These are phyloP conservation scores for Cubamyces sp. DNA, from an alignment of 768 basidiomycete species.

Conservation along the genomic window DNA sequence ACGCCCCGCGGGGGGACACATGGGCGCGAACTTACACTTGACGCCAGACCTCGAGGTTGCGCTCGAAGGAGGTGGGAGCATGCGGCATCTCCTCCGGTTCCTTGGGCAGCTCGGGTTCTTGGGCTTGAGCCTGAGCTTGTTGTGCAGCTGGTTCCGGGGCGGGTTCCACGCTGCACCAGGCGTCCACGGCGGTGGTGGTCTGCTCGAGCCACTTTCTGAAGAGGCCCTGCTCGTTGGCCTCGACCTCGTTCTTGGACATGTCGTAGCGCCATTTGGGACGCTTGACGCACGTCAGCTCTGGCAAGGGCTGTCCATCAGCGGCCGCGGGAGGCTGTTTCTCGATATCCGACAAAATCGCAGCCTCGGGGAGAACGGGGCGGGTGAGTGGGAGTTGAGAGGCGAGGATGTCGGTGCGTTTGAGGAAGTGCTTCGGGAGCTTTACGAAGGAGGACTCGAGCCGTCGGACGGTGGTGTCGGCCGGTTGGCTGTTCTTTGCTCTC, in stretches of 20 bases:
- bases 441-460: conserved; percentile 74
- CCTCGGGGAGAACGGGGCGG: conserved; percentile 56
- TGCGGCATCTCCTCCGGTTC: conserved; percentile 47
- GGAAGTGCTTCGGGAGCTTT: conserved; percentile 58
- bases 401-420: conserved; percentile 60
- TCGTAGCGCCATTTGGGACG: conserved; percentile 88
- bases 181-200: conserved; percentile 59
- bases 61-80: conserved; percentile 82
- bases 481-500: conserved; percentile 20
- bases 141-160: conserved; percentile 7
- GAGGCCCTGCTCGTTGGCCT: conserved; percentile 84
- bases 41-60: conserved; percentile 93
- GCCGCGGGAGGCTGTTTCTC: neutral
- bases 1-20: neutral
- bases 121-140: conserved; percentile 8
- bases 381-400: conserved; percentile 55
- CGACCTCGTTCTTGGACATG: conserved; percentile 87
- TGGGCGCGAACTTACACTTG: conserved; percentile 64
- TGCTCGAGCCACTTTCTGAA: conserved; percentile 79
- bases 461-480: conserved; percentile 37
- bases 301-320: neutral
- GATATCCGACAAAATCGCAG: conserved; percentile 42
- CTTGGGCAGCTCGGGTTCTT: conserved; percentile 15
- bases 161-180: conserved; percentile 43
- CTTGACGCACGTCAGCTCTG: conserved; percentile 52